Percentiles rank a stretch among this genome's conserved stretches.
Evolutionary conservation across 768 basidiomycete species (phyloP).

Genomic region (Mycena epipterygia): DNA sequence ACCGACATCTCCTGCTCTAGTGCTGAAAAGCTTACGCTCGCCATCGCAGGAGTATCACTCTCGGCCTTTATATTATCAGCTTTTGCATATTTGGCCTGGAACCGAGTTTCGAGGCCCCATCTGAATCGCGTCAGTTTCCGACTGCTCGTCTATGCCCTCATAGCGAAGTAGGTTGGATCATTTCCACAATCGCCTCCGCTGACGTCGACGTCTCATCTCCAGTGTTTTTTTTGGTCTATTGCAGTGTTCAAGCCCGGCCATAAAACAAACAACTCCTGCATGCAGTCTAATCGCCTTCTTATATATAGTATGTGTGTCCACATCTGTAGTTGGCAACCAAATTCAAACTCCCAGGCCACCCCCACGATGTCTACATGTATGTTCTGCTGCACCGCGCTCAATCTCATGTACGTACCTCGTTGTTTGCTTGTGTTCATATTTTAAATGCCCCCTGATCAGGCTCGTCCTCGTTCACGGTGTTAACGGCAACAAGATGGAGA

Average conservation of each 20-base stretch:
- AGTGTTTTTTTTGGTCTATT: not conserved
- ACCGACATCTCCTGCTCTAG: not conserved
- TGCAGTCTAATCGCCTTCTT: conserved; percentile 19
- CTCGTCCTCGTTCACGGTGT: conserved; percentile 42
- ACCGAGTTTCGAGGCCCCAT: conserved; percentile 12
- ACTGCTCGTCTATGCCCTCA: conserved; percentile 36
- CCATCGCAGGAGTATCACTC: not conserved
- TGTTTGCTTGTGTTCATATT: not conserved
- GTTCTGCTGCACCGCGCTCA: conserved; percentile 43
- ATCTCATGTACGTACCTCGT: conserved; percentile 37
- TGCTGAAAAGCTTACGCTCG: not conserved
- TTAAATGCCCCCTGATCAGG: conserved; percentile 17
- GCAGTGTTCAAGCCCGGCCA: not conserved
- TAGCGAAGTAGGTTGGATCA: conserved; percentile 34
- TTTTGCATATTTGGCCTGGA: not conserved
- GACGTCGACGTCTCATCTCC: not conserved
- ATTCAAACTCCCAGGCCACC: conserved; percentile 30
- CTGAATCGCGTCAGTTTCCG: conserved; percentile 43
- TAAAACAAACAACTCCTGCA: not conserved
- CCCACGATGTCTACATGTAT: conserved; percentile 41
- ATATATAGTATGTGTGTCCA: conserved; percentile 30
- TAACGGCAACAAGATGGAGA: conserved; percentile 44
- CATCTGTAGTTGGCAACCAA: not conserved
- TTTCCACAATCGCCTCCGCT: not conserved
- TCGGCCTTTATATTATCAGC: not conserved